These are phyloP conservation scores for Aspergillus calidoustus DNA, from an alignment of 2,329 filamentous ascomycete genomes.

Conservation along the genomic window DNA sequence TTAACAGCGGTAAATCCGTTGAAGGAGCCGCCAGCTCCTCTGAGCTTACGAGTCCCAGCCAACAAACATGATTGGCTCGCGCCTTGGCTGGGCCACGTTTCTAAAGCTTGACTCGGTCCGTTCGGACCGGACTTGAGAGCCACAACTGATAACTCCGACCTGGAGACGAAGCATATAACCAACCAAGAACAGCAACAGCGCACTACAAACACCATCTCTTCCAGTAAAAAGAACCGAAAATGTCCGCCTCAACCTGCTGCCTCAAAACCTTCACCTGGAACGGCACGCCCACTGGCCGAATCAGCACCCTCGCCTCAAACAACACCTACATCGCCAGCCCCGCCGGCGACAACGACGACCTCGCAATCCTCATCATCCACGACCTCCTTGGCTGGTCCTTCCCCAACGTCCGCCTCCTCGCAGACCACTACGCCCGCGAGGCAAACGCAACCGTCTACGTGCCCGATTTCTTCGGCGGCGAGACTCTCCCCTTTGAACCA, in stretches of 20 bases:
- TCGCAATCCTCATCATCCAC: slow-evolving; percentile 44
- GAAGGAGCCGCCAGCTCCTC: no score
- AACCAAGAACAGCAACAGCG: no score
- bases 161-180: no score
- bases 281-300: slow-evolving; percentile 42
- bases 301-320: slow-evolving; percentile 37
- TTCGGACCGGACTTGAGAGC: no score
- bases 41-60: not conserved
- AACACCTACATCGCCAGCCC: slow-evolving; percentile 45
- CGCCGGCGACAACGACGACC: slow-evolving; percentile 38
- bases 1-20: not conserved
- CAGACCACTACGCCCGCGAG: slow-evolving; percentile 53
- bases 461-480: slow-evolving; percentile 45
- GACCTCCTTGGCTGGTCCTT: slow-evolving; percentile 53
- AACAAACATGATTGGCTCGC: no score
- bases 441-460: slow-evolving; percentile 54
- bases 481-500: slow-evolving; percentile 36
- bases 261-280: slow-evolving; percentile 47
- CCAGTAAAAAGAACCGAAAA: not conserved
- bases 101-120: no score
- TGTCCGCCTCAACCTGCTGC: slow-evolving; percentile 23
- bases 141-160: no score
- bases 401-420: slow-evolving; percentile 51
- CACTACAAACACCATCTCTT: no score
- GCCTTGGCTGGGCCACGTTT: no score